Evolutionary conservation across 352 stramenopile species (phyloP).

Genomic region (Phytopythium sindhum): DNA sequence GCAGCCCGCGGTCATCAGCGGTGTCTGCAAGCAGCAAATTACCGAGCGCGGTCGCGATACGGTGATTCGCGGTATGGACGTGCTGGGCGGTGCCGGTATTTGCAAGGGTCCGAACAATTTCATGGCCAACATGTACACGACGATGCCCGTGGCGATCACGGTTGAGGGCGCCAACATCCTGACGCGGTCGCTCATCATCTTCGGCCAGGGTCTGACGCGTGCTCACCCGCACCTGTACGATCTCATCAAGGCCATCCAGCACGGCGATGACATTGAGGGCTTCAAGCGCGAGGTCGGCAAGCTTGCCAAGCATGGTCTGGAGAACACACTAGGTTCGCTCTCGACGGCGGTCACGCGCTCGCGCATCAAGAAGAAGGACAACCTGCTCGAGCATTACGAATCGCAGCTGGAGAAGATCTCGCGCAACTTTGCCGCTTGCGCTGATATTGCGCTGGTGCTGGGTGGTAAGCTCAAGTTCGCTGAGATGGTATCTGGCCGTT

Average conservation of each 20-base stretch:
- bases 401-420: slow-evolving; percentile 95
- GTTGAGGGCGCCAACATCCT: slow-evolving; percentile 98
- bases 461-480: slow-evolving; percentile 98
- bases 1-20: slow-evolving; percentile 97
- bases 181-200: slow-evolving; percentile 97
- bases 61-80: slow-evolving; percentile 97
- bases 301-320: slow-evolving; percentile 91
- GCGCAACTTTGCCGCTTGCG: slow-evolving; percentile 96
- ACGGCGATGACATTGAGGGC: slow-evolving; percentile 90
- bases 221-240: slow-evolving; percentile 97
- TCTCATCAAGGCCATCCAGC: slow-evolving; percentile 96
- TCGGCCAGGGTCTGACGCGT: slow-evolving; percentile 96
- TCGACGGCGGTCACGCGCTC: slow-evolving; percentile 87
- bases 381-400: slow-evolving; percentile 95
- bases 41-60: slow-evolving; percentile 94
- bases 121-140: slow-evolving; percentile 95
- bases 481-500: slow-evolving; percentile 96
- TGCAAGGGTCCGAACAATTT: slow-evolving; percentile 97
- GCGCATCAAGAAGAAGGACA: slow-evolving; percentile 77
- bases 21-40: slow-evolving; percentile 99
- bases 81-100: slow-evolving; percentile 96
- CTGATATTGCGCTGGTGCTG: slow-evolving; percentile 95
- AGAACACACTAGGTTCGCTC: slow-evolving; percentile 91
- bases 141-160: slow-evolving; percentile 96
- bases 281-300: slow-evolving; percentile 95